Evolutionary conservation across 1,139 yeast species (phyloP).

Genomic region (Meyerozyma smithsonii): DNA sequence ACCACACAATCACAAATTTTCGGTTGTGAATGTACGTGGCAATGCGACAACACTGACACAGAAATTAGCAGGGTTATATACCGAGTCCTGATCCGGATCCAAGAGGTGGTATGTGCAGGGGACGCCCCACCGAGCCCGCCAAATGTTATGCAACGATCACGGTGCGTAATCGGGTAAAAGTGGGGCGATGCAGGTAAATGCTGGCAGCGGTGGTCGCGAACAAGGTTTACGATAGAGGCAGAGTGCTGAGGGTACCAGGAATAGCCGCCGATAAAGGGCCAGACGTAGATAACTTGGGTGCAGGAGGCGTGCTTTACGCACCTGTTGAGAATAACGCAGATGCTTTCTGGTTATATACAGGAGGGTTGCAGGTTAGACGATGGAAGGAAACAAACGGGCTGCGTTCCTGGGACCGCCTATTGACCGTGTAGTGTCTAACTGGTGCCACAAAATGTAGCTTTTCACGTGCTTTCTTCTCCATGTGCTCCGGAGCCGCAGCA

Average conservation of each 20-base stretch:
- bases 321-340: not conserved
- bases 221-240: not conserved
- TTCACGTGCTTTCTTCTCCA: not conserved
- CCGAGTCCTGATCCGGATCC: constrained; percentile 4
- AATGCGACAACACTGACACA: not conserved
- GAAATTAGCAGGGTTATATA: not conserved
- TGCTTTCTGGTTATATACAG: not conserved
- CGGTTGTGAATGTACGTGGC: constrained; percentile 2
- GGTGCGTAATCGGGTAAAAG: not conserved
- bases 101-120: constrained; percentile 3
- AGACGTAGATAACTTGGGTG: not conserved
- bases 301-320: not conserved
- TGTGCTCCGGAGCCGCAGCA: no score
- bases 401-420: no score
- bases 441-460: no score
- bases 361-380: not conserved
- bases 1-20: not conserved
- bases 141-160: not conserved
- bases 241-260: not conserved
- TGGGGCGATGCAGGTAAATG: not conserved
- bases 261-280: no score
- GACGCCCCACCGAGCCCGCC: constrained; percentile 3
- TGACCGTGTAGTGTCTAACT: no score
- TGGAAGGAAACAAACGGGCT: no score
- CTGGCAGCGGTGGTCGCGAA: not conserved